These are phyloP conservation scores for Candida sojae DNA, from an alignment of 1,139 yeast species.

Conservation along the genomic window DNA sequence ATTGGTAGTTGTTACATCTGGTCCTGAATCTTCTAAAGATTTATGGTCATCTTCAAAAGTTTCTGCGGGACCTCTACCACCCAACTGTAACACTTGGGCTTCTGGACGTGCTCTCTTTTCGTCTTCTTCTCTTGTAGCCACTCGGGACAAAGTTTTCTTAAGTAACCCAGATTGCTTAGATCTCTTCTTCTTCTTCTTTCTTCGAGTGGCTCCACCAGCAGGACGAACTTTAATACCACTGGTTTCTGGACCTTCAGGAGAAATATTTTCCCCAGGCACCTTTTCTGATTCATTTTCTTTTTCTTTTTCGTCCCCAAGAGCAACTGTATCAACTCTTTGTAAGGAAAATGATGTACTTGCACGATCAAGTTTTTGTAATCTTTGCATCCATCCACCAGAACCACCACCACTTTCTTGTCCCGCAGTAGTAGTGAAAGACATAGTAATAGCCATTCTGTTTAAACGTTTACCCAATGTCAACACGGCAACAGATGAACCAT, in stretches of 20 bases:
- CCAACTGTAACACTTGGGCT: conserved; percentile 45
- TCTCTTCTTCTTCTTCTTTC: conserved; percentile 39
- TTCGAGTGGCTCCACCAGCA: conserved; percentile 70
- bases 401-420: conserved; percentile 48
- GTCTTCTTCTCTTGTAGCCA: conserved; percentile 25
- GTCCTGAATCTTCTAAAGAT: conserved; percentile 5
- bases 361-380: conserved; percentile 78
- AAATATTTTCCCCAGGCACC: not conserved
- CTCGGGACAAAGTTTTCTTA: conserved; percentile 35
- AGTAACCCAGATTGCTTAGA: conserved; percentile 27
- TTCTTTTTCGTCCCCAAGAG: conserved; percentile 15
- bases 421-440: conserved; percentile 76
- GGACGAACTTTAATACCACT: conserved; percentile 73
- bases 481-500: conserved; percentile 97
- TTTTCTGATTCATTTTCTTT: not conserved
- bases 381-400: conserved; percentile 70
- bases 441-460: conserved; percentile 89
- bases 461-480: conserved; percentile 84
- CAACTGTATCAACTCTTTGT: conserved; percentile 74
- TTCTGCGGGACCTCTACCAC: conserved; percentile 26
- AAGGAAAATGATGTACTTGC: conserved; percentile 76
- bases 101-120: conserved; percentile 41
- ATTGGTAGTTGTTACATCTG: conserved; percentile 4
- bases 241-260: conserved; percentile 41
- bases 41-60: conserved; percentile 1